A percentile compares a stretch with the other conserved stretches of the same genome.
phyloP scores from a whole-genome alignment of 345 rosid species.

The Eutrema japonicum region DNA sequence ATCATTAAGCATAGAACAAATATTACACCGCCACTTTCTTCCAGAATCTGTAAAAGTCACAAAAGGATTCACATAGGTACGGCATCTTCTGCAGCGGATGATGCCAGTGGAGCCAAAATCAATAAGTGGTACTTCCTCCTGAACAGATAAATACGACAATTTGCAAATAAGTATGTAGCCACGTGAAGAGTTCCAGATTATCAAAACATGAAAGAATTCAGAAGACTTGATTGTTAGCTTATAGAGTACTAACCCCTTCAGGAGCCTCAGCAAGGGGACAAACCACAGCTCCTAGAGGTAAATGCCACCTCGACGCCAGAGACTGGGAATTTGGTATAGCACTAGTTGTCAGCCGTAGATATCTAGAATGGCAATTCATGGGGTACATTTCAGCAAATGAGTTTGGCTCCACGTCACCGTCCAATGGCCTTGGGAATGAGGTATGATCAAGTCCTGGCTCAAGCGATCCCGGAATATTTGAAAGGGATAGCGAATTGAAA shows the following conservation, averaged over 20 bases:
- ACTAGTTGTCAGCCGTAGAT: constrained; percentile 80
- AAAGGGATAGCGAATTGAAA: constrained; percentile 77
- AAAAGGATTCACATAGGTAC: constrained; percentile 95
- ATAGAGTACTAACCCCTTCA: constrained; percentile 71
- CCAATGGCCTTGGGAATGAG: constrained; percentile 93
- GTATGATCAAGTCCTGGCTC: constrained; percentile 81
- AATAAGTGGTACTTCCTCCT: constrained; percentile 95
- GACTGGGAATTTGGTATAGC: constrained; percentile 93
- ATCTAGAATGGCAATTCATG: constrained; percentile 84
- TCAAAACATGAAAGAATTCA: constrained; percentile 10
- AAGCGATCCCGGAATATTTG: constrained; percentile 77
- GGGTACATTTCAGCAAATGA: constrained; percentile 65
- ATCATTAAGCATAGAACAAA: constrained; percentile 88
- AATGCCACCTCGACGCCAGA: constrained; percentile 95
- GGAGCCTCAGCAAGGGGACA: constrained; percentile 98
- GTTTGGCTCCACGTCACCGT: constrained; percentile 85
- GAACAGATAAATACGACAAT: constrained; percentile 43
- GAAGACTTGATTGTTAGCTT: constrained; percentile 11
- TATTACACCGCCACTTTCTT: constrained; percentile 99
- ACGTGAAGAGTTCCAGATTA: constrained; percentile 4
- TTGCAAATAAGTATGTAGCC: constrained; percentile 8
- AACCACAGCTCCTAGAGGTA: constrained; percentile 97
- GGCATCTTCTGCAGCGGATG: constrained; percentile 97
- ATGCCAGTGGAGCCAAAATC: constrained; percentile 86
- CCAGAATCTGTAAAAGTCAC: constrained; percentile 93